Conservation (phyloP, 768 basidiomycete genomes). For the Dacryopinax spathularia region DNA sequence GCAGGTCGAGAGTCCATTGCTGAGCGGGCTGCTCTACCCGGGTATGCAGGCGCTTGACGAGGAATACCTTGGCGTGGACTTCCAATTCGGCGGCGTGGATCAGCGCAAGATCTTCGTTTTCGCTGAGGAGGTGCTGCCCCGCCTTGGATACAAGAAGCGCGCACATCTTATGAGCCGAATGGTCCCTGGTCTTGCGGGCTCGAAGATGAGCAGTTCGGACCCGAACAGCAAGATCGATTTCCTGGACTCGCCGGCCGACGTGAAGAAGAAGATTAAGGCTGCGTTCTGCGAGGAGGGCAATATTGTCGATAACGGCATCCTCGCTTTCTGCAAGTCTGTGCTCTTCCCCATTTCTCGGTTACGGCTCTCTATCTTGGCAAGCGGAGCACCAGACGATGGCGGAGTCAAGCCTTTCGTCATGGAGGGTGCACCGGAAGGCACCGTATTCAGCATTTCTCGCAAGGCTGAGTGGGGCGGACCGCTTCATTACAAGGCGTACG, state of each 20-base stretch:
- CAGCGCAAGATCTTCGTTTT: slow-evolving; percentile 99
- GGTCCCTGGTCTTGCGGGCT: slow-evolving; percentile 87
- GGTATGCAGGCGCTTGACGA: slow-evolving; percentile 95
- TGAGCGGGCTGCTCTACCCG: slow-evolving; percentile 89
- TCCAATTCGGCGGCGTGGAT: slow-evolving; percentile 96
- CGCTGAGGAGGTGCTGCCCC: slow-evolving; percentile 88
- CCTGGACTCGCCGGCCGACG: slow-evolving; percentile 68
- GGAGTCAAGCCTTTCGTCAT: slow-evolving; percentile 49
- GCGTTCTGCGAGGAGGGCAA: slow-evolving; percentile 95
- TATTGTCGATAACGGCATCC: slow-evolving; percentile 70
- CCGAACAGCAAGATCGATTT: slow-evolving; percentile 98
- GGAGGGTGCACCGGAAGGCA: slow-evolving; percentile 60
- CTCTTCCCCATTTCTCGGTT: slow-evolving; percentile 74
- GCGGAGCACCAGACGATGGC: slow-evolving; percentile 28
- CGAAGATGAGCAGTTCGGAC: slow-evolving; percentile 97
- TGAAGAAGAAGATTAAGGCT: slow-evolving; percentile 77
- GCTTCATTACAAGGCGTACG: slow-evolving; percentile 55
- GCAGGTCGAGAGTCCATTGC: slow-evolving; percentile 79
- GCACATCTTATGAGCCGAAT: slow-evolving; percentile 97
- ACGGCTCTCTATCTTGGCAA: slow-evolving; percentile 39
- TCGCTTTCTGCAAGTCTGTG: slow-evolving; percentile 75
- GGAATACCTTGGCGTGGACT: slow-evolving; percentile 87
- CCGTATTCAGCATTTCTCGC: slow-evolving; percentile 64
- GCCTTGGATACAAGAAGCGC: slow-evolving; percentile 82
- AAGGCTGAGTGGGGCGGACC: slow-evolving; percentile 62